Base-by-base conservation (phyloP, 495 filamentous ascomycete species). In the Hypoxylon trugodes region DNA sequence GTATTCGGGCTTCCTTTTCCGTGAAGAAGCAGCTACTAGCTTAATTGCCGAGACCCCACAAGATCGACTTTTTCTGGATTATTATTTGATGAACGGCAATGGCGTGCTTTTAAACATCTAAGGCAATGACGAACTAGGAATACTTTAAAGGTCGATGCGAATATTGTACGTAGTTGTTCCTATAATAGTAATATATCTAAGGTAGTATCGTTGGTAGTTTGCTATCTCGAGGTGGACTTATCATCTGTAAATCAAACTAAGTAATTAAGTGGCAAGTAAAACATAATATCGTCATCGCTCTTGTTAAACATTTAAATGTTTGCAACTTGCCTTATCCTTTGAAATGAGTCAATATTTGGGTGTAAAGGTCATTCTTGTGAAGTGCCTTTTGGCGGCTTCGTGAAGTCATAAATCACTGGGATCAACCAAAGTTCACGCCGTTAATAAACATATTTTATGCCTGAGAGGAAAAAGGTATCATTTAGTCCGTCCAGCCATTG, bases 391-490 rank as follows among this genome's bases (percentile, higher is more conserved):
- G 35, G 51, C 41, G 42, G 21, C 37, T 25, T 35, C 42, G 18
- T 15, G 26, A 40, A 21, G 28, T 13, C 12, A 35, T 47, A 46
- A 49, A 43, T 9, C 36, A 37, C 47, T 30, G 42, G 9, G 26
- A n/a, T n/a, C n/a, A n/a, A n/a, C n/a, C 25, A 10, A 67, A 55
- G 47, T 28, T 59, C 54, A 48, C 22, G 46, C 47, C 40, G 45
- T 62, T 61, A 41, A 61, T 45, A 42, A 52, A 45, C 56, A 41
- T 46, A 42, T 21, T 49, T 46, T 68, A 63, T 59, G 59, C 59
- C 65, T 36, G 52, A 56, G 46, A 24, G 43, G 24, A 37, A 62
- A 68, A 68, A 69, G 57, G 48, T 62, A 72, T 67, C 61, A 62
- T 57, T 67, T 16, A 69, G 57, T 48, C 57, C 30, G 52, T 69